phyloP scores from a whole-genome alignment of 768 basidiomycete species.

The Dentipellis sp. region DNA sequence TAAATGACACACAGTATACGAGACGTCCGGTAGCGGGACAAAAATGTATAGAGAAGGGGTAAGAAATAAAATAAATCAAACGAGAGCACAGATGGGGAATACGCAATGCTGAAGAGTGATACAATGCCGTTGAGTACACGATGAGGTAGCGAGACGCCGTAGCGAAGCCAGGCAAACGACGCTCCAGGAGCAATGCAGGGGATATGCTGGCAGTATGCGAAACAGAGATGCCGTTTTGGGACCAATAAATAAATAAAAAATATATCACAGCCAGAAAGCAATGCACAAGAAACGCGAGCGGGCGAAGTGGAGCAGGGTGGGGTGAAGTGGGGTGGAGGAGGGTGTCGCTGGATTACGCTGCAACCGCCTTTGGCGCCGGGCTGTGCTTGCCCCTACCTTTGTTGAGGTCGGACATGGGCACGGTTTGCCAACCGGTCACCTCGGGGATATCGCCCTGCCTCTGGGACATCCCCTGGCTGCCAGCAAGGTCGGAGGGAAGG shows the following conservation, averaged over 20 bases:
- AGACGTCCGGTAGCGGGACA: conserved; percentile 7
- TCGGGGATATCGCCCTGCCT: conserved; percentile 16
- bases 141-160: conserved; percentile 6
- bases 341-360: conserved; percentile 11
- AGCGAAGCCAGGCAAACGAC: not conserved
- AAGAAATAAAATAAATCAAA: conserved; percentile 17
- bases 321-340: not conserved
- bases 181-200: conserved; percentile 11
- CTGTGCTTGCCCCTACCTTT: conserved; percentile 14
- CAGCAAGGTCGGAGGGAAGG: conserved; percentile 13
- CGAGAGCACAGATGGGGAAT: conserved; percentile 6
- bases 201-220: conserved; percentile 9
- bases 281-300: conserved; percentile 3
- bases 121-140: conserved; percentile 17
- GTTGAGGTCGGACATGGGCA: conserved; percentile 21
- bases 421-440: conserved; percentile 27
- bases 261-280: conserved; percentile 8
- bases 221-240: conserved; percentile 12
- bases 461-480: not conserved
- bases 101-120: conserved; percentile 15
- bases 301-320: not conserved
- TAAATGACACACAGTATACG: conserved; percentile 8
- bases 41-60: not conserved
- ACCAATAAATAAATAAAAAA: conserved; percentile 16
- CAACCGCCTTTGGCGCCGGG: conserved; percentile 17